Evolutionary conservation across 2,329 filamentous ascomycete species (phyloP).

Genomic region (Aspergillus versicolor): DNA sequence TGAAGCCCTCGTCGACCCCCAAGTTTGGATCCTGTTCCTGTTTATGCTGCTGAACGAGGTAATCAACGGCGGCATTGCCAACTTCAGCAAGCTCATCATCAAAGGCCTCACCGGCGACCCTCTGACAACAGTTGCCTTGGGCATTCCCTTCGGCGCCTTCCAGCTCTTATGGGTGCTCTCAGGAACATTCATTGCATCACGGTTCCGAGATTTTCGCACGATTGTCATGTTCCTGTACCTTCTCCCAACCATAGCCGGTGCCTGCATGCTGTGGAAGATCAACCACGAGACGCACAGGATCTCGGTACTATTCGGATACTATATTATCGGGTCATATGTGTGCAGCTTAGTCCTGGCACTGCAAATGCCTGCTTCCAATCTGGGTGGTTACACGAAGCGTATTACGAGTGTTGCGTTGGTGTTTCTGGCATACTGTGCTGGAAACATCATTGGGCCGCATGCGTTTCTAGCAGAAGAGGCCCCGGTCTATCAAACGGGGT

Average conservation of each 20-base stretch:
- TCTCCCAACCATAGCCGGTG: conserved; percentile 52
- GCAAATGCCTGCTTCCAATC: conserved; percentile 41
- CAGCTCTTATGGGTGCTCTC: conserved; percentile 53
- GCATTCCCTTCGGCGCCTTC: conserved; percentile 56
- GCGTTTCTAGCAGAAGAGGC: conserved; percentile 22
- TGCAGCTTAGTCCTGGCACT: conserved; percentile 54
- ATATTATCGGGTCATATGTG: conserved; percentile 52
- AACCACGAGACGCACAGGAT: conserved; percentile 38
- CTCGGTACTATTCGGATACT: conserved; percentile 54
- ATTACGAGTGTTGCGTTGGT: conserved; percentile 48
- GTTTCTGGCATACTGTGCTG: conserved; percentile 41
- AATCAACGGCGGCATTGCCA: conserved; percentile 54
- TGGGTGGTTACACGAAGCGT: conserved; percentile 52
- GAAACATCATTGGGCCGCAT: conserved; percentile 9
- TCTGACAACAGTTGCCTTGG: conserved; percentile 51
- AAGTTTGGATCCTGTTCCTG: conserved; percentile 47
- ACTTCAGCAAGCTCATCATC: conserved; percentile 58
- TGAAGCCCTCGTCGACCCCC: conserved; percentile 47
- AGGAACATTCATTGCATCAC: conserved; percentile 53
- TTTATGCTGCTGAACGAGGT: conserved; percentile 54
- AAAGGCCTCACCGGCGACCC: conserved; percentile 46
- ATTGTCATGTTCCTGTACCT: conserved; percentile 54
- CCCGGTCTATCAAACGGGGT: conserved; percentile 52
- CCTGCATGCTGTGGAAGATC: conserved; percentile 53
- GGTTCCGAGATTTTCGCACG: conserved; percentile 52